Evolutionary conservation across 2,329 filamentous ascomycete species (phyloP), one percentile per base, ranked within the genome.

Genomic region (Colletotrichum cordylinicola): DNA sequence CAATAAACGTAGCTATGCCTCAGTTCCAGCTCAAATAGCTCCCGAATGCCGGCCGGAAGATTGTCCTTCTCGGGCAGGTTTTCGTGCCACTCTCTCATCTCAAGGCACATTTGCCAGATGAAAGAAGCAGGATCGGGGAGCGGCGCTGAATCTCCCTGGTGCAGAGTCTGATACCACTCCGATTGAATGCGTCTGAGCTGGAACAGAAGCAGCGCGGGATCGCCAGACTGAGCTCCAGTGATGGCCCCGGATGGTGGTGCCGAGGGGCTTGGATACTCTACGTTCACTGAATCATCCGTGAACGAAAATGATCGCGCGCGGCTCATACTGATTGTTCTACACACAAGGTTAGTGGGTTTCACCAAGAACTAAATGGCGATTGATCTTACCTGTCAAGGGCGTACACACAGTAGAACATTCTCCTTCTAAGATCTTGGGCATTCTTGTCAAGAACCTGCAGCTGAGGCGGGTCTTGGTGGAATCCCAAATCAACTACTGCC

Each of bases 1-100:
- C 96, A 94, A 83, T 98, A 95, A 29, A 98, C 94, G 80, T 95
- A 97, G 81, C 95, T 98, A 86, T 98, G 98, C 62, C 96, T 91
- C 56, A 98, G 86, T 82, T 99, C 97, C 18, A 98, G 91, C 77
- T 97, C 94, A 81, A 98, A 98, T 78, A 96, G 91, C 64, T 94
- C 91, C 52, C 93, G 91, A 77, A 96, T 93, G 31, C 91, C 90
- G 1, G 90, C 86, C 0, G 94, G 90, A 0, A 94, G 89, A 3
- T 89, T 90, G 48, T 88, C 43, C 43, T 52, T 52, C 43, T 52
- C 86, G 0, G 95, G 94, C 15, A 98, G 90, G n/a, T 91, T 90
- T 43, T 95, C 91, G 75, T 93, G 93, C 96, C 96, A 98, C 80
- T 92, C 91, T 70, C 90, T 92, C 93, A 95, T 96, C 52, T 94